phyloP scores from a whole-genome alignment of 2,329 filamentous ascomycete genomes.

The Aspergillus fumigatus region DNA sequence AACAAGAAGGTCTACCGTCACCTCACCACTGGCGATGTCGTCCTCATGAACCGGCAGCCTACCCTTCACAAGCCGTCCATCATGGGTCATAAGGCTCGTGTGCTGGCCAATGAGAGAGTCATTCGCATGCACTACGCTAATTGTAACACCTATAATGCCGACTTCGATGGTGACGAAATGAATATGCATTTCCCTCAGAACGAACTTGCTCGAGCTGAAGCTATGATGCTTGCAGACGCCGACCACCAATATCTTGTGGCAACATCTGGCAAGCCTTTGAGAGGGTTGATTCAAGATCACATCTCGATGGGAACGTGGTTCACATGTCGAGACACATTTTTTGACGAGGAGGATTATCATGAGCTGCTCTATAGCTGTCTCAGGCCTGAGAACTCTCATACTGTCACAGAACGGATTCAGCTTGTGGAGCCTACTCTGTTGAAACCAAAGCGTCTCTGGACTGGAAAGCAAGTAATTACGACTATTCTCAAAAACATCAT shows the following conservation, averaged over 20 bases:
- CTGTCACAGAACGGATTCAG: conserved; percentile 74
- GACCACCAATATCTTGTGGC: conserved; percentile 96
- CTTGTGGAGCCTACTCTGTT: conserved; percentile 75
- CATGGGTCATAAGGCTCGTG: conserved; percentile 93
- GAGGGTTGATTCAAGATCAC: conserved; percentile 97
- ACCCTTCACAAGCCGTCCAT: conserved; percentile 98
- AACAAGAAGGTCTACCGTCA: conserved; percentile 98
- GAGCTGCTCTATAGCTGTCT: conserved; percentile 89
- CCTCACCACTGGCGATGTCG: conserved; percentile 92
- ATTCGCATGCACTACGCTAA: conserved; percentile 99
- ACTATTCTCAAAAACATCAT: conserved; percentile 90
- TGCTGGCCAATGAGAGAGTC: conserved; percentile 90
- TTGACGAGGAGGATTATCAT: conserved; percentile 81
- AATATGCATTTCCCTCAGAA: conserved; percentile 99
- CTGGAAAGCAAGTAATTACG: conserved; percentile 91
- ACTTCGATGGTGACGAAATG: conserved; percentile 99
- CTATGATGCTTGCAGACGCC: conserved; percentile 87
- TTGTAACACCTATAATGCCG: conserved; percentile 98
- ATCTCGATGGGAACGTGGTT: conserved; percentile 90
- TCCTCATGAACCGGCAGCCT: conserved; percentile 97
- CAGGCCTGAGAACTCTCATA: conserved; percentile 85
- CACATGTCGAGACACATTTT: conserved; percentile 87
- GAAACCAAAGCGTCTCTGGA: conserved; percentile 81
- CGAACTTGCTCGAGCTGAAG: conserved; percentile 88
- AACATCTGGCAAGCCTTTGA: conserved; percentile 85